Conservation (phyloP, 192 early-diverging fungal genomes). For the Thoreauomyces humboldtii region DNA sequence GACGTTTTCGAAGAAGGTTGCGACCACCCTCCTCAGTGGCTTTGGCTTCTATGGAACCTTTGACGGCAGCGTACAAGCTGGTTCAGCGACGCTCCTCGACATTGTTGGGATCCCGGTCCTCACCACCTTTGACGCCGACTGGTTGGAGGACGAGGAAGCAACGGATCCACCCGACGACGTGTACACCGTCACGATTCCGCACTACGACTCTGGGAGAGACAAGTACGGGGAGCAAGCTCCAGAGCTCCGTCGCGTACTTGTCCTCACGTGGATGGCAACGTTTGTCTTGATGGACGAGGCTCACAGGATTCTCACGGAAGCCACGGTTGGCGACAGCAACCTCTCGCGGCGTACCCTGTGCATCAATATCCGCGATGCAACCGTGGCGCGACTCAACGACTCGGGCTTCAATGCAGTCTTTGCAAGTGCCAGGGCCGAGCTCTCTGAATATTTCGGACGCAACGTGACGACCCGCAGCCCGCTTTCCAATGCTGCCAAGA, state of each 20-base stretch:
- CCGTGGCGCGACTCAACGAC: neutral
- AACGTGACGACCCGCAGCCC: too few relatives aligned
- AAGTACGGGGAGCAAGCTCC: constrained; percentile 24
- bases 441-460: too few relatives aligned
- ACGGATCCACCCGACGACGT: neutral
- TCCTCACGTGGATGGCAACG: constrained; percentile 25
- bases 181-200: constrained; percentile 5
- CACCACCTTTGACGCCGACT: neutral
- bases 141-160: neutral
- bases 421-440: neutral
- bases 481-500: too few relatives aligned
- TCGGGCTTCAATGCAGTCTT: neutral
- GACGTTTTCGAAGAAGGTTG: constrained; percentile 9
- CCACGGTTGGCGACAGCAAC: too few relatives aligned
- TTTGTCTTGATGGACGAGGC: constrained; percentile 20
- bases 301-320: neutral
- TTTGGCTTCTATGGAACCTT: constrained; percentile 19
- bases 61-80: neutral
- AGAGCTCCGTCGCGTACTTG: constrained; percentile 2
- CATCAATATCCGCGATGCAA: neutral
- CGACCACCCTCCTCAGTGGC: constrained; percentile 6
- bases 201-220: constrained; percentile 16
- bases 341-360: too few relatives aligned
- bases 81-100: neutral
- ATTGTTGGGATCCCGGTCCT: neutral